Base-by-base conservation (phyloP, 148 eudicot genomes). In the Oxyria digyna region DNA sequence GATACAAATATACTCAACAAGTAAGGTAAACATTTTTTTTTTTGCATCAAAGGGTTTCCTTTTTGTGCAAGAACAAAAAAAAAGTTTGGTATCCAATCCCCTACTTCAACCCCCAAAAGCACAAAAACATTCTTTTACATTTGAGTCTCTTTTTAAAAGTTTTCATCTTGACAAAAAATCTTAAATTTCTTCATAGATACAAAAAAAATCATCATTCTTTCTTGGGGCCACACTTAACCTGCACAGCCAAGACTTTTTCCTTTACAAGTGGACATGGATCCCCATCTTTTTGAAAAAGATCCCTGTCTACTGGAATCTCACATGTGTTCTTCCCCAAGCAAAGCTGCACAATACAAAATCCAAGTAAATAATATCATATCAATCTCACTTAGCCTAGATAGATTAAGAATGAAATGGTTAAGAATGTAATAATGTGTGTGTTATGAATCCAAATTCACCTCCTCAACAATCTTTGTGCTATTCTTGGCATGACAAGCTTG, bases 301-400 rank as follows among this genome's bases (percentile, higher is more conserved):
- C 74, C 55, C 78, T 80, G 45, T 79, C 83, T 0, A 92, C 46
- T 32, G 91, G 85, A 45, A 92, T 62, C 42, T 42, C 52, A 73
- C 98, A 92, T 0, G 52, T 62, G 0, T 59, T 67, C 74, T 84
- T 84, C 20, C 89, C 93, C 79, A 85, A 70, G 70, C 96, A 89
- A 18, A 42, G 42, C 95, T 81, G 33, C 27, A 69, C 7, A 49
- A 12, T 1, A 41, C 1, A 67, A 38, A 43, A 41, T 21, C 6
- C 20, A 45, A 45, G 49, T 14, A 15, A 45, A 38, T 33, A 5
- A 33, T 5, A 33, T 33, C 37, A 33, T 2, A 33, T 5, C 37
- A 33, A 33, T 5, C 37, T 33, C 37, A 33, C 37, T 33, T 5
- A 33, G 5, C 2, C 37, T 5, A 2, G 5, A 5, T 33, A 33